A percentile compares a stretch with the other conserved stretches of the same genome.
phyloP scores from a whole-genome alignment of 192 early-diverging fungal species.

The Umbelopsis sp. region DNA sequence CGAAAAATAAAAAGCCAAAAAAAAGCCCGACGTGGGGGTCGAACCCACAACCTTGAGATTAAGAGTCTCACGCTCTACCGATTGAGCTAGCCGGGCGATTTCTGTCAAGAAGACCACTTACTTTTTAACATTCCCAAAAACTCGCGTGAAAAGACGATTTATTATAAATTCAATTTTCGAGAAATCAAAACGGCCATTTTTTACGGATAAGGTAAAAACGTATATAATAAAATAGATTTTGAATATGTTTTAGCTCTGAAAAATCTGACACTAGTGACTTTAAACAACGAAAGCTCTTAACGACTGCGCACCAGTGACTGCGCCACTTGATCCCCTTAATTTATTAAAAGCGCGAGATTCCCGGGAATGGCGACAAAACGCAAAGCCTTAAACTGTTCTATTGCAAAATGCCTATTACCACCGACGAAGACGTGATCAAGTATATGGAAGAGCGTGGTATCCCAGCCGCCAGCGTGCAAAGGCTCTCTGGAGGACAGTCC shows the following conservation, averaged over 20 bases:
- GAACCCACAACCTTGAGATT: slow-evolving; percentile 90
- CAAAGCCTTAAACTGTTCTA: neutral
- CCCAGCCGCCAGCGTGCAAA: neutral
- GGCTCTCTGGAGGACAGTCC: slow-evolving; percentile 37
- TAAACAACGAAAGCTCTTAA: neutral
- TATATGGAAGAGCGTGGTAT: neutral
- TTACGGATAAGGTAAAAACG: too few species aligned
- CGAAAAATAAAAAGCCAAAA: slow-evolving; percentile 3
- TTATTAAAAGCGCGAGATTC: neutral
- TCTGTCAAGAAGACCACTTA: slow-evolving; percentile 7
- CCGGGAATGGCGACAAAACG: too few species aligned
- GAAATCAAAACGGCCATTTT: too few species aligned
- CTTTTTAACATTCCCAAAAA: neutral
- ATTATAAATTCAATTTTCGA: too few species aligned
- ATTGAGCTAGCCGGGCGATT: slow-evolving; percentile 69
- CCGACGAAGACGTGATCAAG: neutral
- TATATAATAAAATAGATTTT: too few species aligned
- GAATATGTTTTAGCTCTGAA: too few species aligned
- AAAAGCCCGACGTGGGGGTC: slow-evolving; percentile 78
- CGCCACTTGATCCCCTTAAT: neutral
- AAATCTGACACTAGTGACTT: neutral
- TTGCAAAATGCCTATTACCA: neutral
- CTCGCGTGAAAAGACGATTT: too few species aligned
- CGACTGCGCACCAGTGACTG: neutral
- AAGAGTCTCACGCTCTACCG: slow-evolving; percentile 87